These are phyloP conservation scores for Fusarium anthophilum DNA, from an alignment of 2,329 filamentous ascomycete species.

Conservation along the genomic window DNA sequence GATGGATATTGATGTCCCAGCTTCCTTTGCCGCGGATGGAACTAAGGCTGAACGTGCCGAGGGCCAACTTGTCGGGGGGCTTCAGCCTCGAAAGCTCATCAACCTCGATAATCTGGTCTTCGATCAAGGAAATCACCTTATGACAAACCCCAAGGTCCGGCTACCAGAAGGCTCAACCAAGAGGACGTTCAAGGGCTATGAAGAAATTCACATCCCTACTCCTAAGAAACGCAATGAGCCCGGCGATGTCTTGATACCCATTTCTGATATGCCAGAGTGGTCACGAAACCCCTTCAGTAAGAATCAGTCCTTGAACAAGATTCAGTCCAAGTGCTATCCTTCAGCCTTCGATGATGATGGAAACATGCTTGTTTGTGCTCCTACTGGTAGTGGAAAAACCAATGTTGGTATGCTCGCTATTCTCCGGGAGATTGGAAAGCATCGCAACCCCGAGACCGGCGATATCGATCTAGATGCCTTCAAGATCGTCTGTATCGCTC, in stretches of 20 bases:
- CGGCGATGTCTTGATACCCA: conserved; percentile 82
- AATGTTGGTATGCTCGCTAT: conserved; percentile 99
- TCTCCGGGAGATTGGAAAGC: conserved; percentile 94
- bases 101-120: conserved; percentile 97
- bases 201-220: conserved; percentile 95
- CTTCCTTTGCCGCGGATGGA: conserved; percentile 61
- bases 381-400: conserved; percentile 96
- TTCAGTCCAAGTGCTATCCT: conserved; percentile 93
- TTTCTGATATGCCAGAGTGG: conserved; percentile 93
- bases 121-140: conserved; percentile 97
- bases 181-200: conserved; percentile 95
- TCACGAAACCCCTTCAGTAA: conserved; percentile 85
- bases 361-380: conserved; percentile 97
- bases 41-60: conserved; percentile 67
- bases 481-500: conserved; percentile 98
- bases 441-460: conserved; percentile 88
- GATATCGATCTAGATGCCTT: conserved; percentile 95
- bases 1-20: conserved; percentile 88
- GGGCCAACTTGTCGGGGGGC: conserved; percentile 77
- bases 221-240: conserved; percentile 88
- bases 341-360: conserved; percentile 93
- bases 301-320: conserved; percentile 89
- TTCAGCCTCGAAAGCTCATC: conserved; percentile 87
- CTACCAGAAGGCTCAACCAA: conserved; percentile 95
- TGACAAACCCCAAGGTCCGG: conserved; percentile 98